Base-by-base conservation (phyloP, 2,329 filamentous ascomycete species). In the Xylariaceae sp. region DNA sequence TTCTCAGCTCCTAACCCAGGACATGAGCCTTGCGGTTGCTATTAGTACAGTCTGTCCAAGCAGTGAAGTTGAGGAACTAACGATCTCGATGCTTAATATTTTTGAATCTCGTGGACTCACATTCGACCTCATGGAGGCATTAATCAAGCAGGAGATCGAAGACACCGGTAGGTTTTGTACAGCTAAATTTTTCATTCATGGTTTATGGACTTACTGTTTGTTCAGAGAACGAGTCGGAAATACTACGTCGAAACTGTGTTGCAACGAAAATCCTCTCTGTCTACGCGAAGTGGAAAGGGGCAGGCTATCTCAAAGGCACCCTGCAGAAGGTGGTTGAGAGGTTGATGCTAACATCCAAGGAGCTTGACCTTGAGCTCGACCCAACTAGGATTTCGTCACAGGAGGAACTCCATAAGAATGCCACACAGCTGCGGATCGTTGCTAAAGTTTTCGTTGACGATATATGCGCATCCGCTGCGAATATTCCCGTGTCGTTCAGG, bases 211-310 rank as follows among this genome's bases (percentile, higher is more conserved):
- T 54, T 1, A 20, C 37, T 44, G 40, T 19, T 14, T 23, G 1
- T 43, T 14, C 54, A 80, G 87, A 89, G 67, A 89, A 86, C 51
- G 87, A 89, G 66, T 81, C 86, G 1, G 87, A 89, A 64, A 77
- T 89, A 20, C 72, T 89, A 10, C 80, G 87, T n/a, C 78, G 86
- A 48, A 87, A 87, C 29, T 89, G 85, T 62, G 86, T 89, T 1
- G 84, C 85, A n/a, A 89, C 87, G 1, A 89, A 89, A 68, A 87
- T 89, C 81, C 77, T 89, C 2, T 88, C 87, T 0, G 79, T 89
- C 7, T 89, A 88, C 64, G 86, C 86, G 4, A 89, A 87, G 66
- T 89, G 87, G 87, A 89, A 89, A 71, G 87, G 87, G 12, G 75
- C 80, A 16, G 70, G 78, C 3, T 89, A 89, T 66, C 77, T 89